Evolutionary conservation across 2,329 filamentous ascomycete genomes (phyloP), one percentile per base, ranked within the genome.

Genomic region (Trichoderma atroviride): DNA sequence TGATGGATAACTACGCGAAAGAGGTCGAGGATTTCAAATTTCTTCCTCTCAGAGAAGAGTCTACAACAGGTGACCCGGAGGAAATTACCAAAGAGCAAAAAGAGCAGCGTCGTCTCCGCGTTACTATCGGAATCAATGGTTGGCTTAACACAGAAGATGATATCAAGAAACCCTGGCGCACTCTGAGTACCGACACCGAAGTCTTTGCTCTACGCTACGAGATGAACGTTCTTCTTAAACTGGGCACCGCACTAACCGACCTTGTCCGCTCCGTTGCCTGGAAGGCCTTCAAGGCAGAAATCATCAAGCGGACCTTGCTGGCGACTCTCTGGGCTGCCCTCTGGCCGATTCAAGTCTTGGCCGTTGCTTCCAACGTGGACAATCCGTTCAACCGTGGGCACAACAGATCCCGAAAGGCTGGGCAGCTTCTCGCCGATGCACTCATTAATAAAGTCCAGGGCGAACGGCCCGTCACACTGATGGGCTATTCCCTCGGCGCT

Each of bases 201-300:
- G 89, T 92, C 0, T 97, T 97, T 76, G 94, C 93, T 1, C 82
- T 97, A 6, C 87, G 92, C 4, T 97, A 92, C 82, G 94, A 97
- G 79, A 88, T 95, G 74, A 87, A 92, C 70, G 88, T 91, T 2
- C 83, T 97, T 2, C 83, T 97, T 70, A 88, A 88, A 13, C 87
- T 97, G 0, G 94, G 94, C 0, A 88, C 89, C 68, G 88, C 91
- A 0, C 86, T 97, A 59, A 85, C 88, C 14, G 86, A 85, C 1
- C 87, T 97, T 72, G 89, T 97, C 9, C 87, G 87, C 3, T 92
- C 88, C 7, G 88, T 91, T 52, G 92, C 93, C 1, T 96, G 92
- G 91, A 85, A 85, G 58, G 86, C 89, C 61, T 88, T 94, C 58
- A 92, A 92, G 74, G 82, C 85, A 11, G 90, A 96, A 77, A 89